Conservation (phyloP, 2,329 filamentous ascomycete species). For the Pyrenochaeta sp. region DNA sequence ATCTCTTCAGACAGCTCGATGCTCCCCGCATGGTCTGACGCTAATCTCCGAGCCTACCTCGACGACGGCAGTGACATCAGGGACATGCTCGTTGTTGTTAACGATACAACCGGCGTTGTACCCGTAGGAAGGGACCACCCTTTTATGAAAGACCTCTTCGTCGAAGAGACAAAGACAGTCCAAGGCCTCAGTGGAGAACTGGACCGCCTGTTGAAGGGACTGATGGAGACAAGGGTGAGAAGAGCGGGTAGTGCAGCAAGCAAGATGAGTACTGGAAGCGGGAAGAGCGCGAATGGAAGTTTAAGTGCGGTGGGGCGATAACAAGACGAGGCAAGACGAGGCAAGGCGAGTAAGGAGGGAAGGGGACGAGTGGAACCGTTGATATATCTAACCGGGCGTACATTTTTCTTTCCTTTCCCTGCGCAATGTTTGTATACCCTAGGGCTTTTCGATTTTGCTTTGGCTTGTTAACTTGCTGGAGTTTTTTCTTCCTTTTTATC, state of each 20-base stretch:
- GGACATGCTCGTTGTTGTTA: constrained; percentile 89
- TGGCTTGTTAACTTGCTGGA: too few relatives aligned
- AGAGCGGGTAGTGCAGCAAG: constrained; percentile 18
- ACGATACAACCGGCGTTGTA: constrained; percentile 85
- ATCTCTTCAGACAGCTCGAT: constrained; percentile 56
- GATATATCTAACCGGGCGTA: not conserved
- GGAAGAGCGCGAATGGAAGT: constrained; percentile 16
- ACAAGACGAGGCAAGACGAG: not conserved
- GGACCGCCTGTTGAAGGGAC: constrained; percentile 85
- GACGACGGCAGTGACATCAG: constrained; percentile 89
- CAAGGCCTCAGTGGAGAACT: constrained; percentile 89
- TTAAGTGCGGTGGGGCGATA: constrained; percentile 1
- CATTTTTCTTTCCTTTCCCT: not conserved
- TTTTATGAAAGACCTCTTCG: constrained; percentile 80
- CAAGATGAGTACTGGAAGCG: constrained; percentile 15
- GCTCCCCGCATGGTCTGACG: constrained; percentile 83
- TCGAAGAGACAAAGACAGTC: constrained; percentile 84
- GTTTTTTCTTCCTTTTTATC: too few relatives aligned
- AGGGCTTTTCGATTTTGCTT: not conserved
- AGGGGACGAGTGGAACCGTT: too few relatives aligned
- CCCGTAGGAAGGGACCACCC: constrained; percentile 87
- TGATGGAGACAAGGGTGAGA: constrained; percentile 65
- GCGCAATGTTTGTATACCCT: not conserved
- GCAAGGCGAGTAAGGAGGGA: too few relatives aligned
- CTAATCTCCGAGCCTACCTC: constrained; percentile 85